Conservation (phyloP, 768 basidiomycete genomes). For the Lanmaoa rubissima region DNA sequence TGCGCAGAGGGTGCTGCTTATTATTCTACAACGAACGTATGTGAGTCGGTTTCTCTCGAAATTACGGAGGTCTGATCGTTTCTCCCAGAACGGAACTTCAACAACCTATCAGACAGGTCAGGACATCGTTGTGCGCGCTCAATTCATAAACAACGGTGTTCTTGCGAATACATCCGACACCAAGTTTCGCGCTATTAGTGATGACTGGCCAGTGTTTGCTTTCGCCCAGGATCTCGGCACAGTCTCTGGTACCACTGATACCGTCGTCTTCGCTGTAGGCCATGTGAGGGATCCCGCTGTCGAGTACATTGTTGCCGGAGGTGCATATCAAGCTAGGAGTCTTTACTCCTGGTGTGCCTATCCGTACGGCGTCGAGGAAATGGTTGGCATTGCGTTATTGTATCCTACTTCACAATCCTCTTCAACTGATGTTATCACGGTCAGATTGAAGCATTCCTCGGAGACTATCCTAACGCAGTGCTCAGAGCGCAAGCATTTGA, state of each 20-base stretch:
- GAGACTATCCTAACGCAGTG: slow-evolving; percentile 45
- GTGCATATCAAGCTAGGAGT: slow-evolving; percentile 40
- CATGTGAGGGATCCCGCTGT: slow-evolving; percentile 51
- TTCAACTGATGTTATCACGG: not conserved
- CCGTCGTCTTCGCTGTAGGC: slow-evolving; percentile 46
- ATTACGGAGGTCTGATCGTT: not conserved
- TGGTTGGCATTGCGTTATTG: slow-evolving; percentile 29
- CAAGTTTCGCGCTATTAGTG: slow-evolving; percentile 52
- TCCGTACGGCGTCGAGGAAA: slow-evolving; percentile 27
- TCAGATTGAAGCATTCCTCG: slow-evolving; percentile 44
- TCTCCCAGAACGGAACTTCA: slow-evolving; percentile 37
- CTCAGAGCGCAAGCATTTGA: slow-evolving; percentile 47
- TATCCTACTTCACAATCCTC: not conserved
- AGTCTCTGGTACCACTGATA: slow-evolving; percentile 34
- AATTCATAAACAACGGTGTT: slow-evolving; percentile 56
- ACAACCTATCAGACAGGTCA: slow-evolving; percentile 58
- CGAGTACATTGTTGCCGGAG: slow-evolving; percentile 42
- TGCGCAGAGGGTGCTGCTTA: slow-evolving; percentile 60
- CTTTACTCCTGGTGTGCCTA: slow-evolving; percentile 47
- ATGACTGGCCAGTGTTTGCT: slow-evolving; percentile 63
- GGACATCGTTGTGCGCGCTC: slow-evolving; percentile 53
- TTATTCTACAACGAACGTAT: slow-evolving; percentile 54
- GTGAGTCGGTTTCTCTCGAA: slow-evolving; percentile 8
- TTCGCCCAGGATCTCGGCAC: slow-evolving; percentile 57
- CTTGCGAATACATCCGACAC: slow-evolving; percentile 55